Conservation (phyloP, 176 grass and related monocot species). For the Oryza glumipatula region DNA sequence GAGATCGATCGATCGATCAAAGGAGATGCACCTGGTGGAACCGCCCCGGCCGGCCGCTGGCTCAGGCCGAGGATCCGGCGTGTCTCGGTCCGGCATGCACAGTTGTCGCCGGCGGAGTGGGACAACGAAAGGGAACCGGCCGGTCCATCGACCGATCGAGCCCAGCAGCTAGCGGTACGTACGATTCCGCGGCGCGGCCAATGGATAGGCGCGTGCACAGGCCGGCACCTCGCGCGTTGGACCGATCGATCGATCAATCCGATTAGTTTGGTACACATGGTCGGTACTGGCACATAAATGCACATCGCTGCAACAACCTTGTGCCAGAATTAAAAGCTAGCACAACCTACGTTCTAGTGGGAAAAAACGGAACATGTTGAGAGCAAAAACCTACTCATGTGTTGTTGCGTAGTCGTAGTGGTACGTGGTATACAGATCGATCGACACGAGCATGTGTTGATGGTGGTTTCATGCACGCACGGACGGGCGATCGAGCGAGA, state of each 20-base stretch:
- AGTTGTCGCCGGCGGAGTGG: constrained; percentile 17
- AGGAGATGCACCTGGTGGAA: neutral
- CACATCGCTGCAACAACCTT: neutral
- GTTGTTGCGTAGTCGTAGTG: too few relatives aligned
- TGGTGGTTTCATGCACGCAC: neutral
- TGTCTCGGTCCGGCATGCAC: neutral
- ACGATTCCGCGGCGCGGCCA: constrained; percentile 28
- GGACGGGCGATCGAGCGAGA: too few relatives aligned
- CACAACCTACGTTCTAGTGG: neutral
- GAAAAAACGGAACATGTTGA: too few relatives aligned
- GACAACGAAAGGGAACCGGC: neutral
- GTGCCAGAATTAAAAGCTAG: neutral
- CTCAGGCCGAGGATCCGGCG: neutral
- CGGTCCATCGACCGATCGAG: neutral
- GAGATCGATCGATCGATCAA: neutral
- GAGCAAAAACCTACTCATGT: too few relatives aligned
- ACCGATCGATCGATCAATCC: neutral
- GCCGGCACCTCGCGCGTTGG: neutral
- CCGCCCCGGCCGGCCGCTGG: neutral
- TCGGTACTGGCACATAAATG: neutral
- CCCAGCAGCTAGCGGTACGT: neutral
- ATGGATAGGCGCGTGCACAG: neutral
- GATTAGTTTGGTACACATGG: neutral
- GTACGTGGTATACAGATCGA: too few relatives aligned
- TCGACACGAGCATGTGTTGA: neutral